Evolutionary conservation across 305 asterid genomes (phyloP).

Genomic region (Andrographis paniculata): DNA sequence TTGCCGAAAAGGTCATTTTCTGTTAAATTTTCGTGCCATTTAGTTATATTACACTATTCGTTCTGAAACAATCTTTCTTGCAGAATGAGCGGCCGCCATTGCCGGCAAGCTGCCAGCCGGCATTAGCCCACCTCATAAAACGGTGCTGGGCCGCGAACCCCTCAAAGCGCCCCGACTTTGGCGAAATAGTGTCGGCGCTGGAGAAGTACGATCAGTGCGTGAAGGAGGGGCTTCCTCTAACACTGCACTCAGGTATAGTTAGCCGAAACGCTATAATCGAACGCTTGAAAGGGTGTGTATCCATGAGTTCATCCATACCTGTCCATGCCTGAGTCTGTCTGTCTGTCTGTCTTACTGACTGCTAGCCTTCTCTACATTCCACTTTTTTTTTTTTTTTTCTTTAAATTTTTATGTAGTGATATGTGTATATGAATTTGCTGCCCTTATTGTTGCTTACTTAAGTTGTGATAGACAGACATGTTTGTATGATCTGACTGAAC

Average conservation of each 20-base stretch:
- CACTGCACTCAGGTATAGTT: conserved; percentile 50
- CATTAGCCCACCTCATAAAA: conserved; percentile 75
- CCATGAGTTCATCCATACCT: conserved; percentile 54
- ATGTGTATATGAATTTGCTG: too few relatives aligned
- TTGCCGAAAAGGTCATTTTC: conserved; percentile 62
- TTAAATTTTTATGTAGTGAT: too few relatives aligned
- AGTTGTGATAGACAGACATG: too few relatives aligned
- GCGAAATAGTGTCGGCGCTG: conserved; percentile 55
- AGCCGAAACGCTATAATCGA: conserved; percentile 50
- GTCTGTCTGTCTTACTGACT: too few relatives aligned
- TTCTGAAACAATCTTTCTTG: not conserved
- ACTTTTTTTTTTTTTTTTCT: too few relatives aligned
- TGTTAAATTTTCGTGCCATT: too few relatives aligned
- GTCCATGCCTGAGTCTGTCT: conserved; percentile 73
- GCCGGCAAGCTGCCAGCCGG: conserved; percentile 84
- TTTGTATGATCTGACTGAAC: too few relatives aligned
- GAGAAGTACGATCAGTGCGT: conserved; percentile 72
- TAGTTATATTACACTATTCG: too few relatives aligned
- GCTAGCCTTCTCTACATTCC: too few relatives aligned
- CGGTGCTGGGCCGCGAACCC: conserved; percentile 85
- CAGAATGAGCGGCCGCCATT: conserved; percentile 86
- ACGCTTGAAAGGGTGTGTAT: conserved; percentile 72
- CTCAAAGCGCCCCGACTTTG: conserved; percentile 76
- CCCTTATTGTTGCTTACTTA: too few relatives aligned
- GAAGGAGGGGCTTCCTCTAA: conserved; percentile 77